phyloP scores from a whole-genome alignment of 306 rosid species.

The Alnus rubra region DNA sequence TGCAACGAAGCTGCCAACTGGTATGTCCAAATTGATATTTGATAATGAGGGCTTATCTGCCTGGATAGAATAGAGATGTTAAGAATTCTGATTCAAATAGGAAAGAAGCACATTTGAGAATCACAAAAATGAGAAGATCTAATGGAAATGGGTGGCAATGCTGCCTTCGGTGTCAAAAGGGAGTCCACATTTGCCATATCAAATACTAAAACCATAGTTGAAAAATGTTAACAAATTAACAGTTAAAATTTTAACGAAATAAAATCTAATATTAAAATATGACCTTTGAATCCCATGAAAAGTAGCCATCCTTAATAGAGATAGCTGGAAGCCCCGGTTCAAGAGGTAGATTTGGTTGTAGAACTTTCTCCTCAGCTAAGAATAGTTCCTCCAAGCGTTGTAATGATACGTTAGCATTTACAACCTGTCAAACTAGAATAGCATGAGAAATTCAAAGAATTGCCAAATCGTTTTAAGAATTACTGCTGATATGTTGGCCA shows the following conservation, averaged over 20 bases:
- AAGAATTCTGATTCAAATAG: neutral
- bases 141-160: constrained; percentile 9
- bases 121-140: constrained; percentile 1
- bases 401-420: constrained; percentile 77
- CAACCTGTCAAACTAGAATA: constrained; percentile 53
- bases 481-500: neutral
- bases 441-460: constrained; percentile 11
- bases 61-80: constrained; percentile 35
- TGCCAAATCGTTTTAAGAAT: neutral
- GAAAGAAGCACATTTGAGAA: constrained; percentile 8
- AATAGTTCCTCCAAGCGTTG: constrained; percentile 82
- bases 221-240: neutral
- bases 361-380: constrained; percentile 62
- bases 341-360: constrained; percentile 62
- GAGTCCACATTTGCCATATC: neutral
- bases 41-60: constrained; percentile 65
- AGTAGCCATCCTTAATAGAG: constrained; percentile 66
- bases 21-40: constrained; percentile 69
- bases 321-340: constrained; percentile 73
- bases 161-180: constrained; percentile 9
- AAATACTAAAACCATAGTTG: neutral
- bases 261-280: constrained; percentile 1
- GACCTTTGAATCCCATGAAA: constrained; percentile 88
- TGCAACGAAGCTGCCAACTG: constrained; percentile 81
- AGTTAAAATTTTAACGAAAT: neutral